Conservation (phyloP, 2,329 filamentous ascomycete genomes). For the Pyrenochaeta sp. region DNA sequence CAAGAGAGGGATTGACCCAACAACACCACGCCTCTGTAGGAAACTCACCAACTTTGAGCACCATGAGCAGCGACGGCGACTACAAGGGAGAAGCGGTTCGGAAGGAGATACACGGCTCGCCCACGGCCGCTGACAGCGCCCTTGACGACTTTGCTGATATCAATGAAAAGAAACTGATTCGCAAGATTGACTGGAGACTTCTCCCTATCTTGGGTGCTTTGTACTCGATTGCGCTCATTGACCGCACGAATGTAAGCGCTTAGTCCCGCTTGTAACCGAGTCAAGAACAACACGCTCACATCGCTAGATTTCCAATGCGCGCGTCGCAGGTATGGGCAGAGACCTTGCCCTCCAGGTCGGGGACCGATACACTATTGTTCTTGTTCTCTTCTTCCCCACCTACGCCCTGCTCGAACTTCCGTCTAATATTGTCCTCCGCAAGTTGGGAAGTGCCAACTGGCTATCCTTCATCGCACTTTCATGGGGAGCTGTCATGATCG, state of each 20-base stretch:
- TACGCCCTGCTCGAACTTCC: slow-evolving; percentile 36
- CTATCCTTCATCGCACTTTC: slow-evolving; percentile 32
- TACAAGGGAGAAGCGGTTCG: slow-evolving; percentile 12
- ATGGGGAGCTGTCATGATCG: slow-evolving; percentile 39
- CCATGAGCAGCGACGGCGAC: slow-evolving; percentile 22
- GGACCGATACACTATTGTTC: slow-evolving; percentile 33
- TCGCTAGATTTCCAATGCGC: slow-evolving; percentile 31
- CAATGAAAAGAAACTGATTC: slow-evolving; percentile 30
- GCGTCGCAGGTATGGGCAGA: slow-evolving; percentile 36
- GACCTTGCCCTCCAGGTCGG: slow-evolving; percentile 33
- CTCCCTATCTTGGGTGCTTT: slow-evolving; percentile 51
- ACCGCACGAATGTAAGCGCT: slow-evolving; percentile 41
- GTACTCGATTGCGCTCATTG: slow-evolving; percentile 50
- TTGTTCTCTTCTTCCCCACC: slow-evolving; percentile 37
- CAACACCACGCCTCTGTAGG: background rate
- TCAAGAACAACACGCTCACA: background rate
- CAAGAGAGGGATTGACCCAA: background rate
- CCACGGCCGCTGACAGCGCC: background rate
- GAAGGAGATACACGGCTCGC: slow-evolving; percentile 16
- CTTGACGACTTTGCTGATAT: slow-evolving; percentile 20
- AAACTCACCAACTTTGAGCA: slow-evolving; percentile 2
- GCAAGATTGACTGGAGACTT: slow-evolving; percentile 48
- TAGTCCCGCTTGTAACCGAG: background rate
- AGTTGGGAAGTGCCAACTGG: slow-evolving; percentile 39
- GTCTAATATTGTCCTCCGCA: slow-evolving; percentile 33